phyloP scores from a whole-genome alignment of 345 rosid genomes.

The Raphanus sativus region DNA sequence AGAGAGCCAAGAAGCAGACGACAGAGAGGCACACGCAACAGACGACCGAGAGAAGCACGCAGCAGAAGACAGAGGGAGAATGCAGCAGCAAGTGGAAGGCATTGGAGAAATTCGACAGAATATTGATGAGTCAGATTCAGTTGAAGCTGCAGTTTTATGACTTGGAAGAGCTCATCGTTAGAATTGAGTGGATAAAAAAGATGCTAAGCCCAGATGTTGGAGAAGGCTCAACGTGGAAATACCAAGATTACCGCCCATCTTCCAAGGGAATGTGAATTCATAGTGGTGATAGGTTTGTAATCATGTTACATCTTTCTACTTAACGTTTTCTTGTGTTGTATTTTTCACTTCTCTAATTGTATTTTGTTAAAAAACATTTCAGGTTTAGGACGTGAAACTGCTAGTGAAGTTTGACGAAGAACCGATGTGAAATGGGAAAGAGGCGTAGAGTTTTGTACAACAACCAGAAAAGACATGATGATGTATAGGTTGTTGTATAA shows the following conservation, averaged over 20 bases:
- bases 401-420: neutral
- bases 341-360: slow-evolving; percentile 5
- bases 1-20: slow-evolving; percentile 24
- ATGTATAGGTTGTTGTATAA: neutral
- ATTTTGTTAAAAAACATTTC: neutral
- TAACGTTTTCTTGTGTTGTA: neutral
- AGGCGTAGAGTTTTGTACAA: neutral
- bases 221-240: slow-evolving; percentile 41
- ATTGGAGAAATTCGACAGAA: slow-evolving; percentile 36
- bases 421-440: neutral
- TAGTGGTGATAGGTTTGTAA: neutral
- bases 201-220: slow-evolving; percentile 37
- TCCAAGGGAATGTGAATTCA: slow-evolving; percentile 28
- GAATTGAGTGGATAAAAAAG: slow-evolving; percentile 53
- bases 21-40: neutral
- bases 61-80: too few relatives aligned
- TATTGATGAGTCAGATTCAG: slow-evolving; percentile 43
- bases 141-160: slow-evolving; percentile 62
- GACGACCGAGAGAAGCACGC: neutral
- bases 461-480: neutral
- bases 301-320: neutral
- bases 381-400: neutral
- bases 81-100: slow-evolving; percentile 38
- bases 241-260: slow-evolving; percentile 43
- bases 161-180: slow-evolving; percentile 59